Base-by-base conservation (phyloP, 371 early-diverging fungal species). In the Caulochytrium protostelioides region DNA sequence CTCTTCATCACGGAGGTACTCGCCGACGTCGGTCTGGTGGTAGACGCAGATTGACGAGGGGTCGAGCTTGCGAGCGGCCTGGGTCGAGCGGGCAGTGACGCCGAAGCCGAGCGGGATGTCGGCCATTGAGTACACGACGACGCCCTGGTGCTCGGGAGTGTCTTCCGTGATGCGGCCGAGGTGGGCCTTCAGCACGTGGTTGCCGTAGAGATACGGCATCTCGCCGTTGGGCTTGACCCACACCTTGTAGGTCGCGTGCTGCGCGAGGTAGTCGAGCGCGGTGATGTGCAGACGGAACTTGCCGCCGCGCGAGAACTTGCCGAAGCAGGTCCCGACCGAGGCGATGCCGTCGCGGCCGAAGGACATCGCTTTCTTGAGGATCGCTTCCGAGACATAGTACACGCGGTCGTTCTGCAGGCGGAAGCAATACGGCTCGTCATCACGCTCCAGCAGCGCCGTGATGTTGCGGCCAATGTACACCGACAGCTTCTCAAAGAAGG, bases 201-300 rank as follows among this genome's bases (percentile, higher is more conserved):
- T 99, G 22, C 98, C 98, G 54, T 99, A 99, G 45, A 99, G 50
- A 65, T 82, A 94, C 15, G 94, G 84, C 98, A 95, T 98, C 58
- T 98, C 99, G 39, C 97, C 97, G 52, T 80, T 87, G 25, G 85
- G 84, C 60, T 97, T 97, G 34, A 99, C 77, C 94, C 97, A 98
- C 28, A 98, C 78, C 59, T 87, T 86, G 64, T 81, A 72, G 69
- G 78, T 78, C 16, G 94, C 90, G 55, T 91, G 95, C 57, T 83
- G 89, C 19, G 84, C 79, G 29, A 99, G 67, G 42, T 79, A 62
- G 36, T 87, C 83, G 38, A 99, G 62, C 22, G 79, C 75, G 16
- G 98, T 91, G 39, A 99, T 79, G 46, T 84, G 85, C 43, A 99
- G 65, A 35, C 74, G 73, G 65, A 99, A 99, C 59, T 90, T 86